Conservation (phyloP, 805 yeast species). For the Wickerhamiella brachini region DNA sequence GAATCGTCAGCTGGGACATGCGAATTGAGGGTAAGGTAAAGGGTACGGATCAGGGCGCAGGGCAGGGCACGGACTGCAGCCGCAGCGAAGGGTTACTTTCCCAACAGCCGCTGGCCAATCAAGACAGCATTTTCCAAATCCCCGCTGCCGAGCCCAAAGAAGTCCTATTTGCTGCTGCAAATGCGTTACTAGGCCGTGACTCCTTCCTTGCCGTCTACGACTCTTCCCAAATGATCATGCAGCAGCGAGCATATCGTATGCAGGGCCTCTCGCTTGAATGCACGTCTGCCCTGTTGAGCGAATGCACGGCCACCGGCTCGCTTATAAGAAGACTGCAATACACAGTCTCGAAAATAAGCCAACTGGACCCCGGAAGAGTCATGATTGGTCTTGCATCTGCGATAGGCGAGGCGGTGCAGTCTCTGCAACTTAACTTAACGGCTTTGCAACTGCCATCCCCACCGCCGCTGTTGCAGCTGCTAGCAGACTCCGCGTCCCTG, state of each 20-base stretch:
- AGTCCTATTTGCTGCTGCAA: conserved; percentile 1
- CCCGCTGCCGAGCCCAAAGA: not conserved
- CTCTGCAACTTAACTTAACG: not conserved
- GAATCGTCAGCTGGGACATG: not conserved
- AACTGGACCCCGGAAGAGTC: not conserved
- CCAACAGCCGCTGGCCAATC: not conserved
- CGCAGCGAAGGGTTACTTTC: not conserved
- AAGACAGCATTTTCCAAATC: not conserved
- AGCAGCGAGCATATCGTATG: not conserved
- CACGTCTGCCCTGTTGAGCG: not conserved
- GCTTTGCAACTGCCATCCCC: not conserved
- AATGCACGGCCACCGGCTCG: conserved; percentile 5
- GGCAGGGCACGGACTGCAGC: not conserved
- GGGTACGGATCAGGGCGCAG: not conserved
- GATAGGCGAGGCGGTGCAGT: conserved; percentile 3
- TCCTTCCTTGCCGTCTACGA: conserved; percentile 4
- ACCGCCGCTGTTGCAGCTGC: not conserved
- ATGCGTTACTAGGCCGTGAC: conserved; percentile 6
- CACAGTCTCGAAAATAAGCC: conserved; percentile 4
- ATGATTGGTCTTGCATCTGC: conserved; percentile 7
- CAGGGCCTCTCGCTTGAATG: not conserved
- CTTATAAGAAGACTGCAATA: conserved; percentile 6
- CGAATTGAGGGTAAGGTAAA: not conserved
- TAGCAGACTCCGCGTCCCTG: not conserved
- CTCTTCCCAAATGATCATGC: not conserved